Conservation (phyloP, 2,329 filamentous ascomycete genomes). For the Calonectria leucothoes region DNA sequence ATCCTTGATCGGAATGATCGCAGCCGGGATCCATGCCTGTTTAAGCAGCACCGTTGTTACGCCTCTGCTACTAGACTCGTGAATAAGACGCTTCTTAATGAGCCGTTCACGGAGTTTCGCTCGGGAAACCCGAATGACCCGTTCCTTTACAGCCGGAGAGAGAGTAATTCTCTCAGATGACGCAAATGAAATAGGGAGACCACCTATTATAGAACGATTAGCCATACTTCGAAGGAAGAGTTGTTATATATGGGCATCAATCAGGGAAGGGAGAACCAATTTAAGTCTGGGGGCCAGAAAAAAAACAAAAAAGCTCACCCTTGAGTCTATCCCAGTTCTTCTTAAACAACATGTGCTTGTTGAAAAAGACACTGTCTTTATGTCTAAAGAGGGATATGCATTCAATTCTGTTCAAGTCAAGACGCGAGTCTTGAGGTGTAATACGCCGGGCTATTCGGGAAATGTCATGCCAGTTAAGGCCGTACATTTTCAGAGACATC, state of each 20-base stretch:
- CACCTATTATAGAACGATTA: neutral
- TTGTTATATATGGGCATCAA: neutral
- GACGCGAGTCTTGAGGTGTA: neutral
- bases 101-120: neutral
- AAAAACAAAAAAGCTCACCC: neutral
- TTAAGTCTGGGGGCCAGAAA: neutral
- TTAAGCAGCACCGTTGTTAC: neutral
- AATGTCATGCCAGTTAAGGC: no score
- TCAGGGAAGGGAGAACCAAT: neutral
- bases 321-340: neutral
- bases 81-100: neutral
- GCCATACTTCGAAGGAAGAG: neutral
- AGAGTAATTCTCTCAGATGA: neutral
- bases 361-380: neutral
- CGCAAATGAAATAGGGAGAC: neutral
- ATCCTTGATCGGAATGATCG: neutral
- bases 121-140: neutral
- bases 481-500: no score
- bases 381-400: neutral
- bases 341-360: neutral
- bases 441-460: neutral
- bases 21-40: neutral
- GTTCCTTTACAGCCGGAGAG: neutral
- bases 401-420: neutral
- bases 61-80: neutral